These are phyloP conservation scores for Potentilla sterilis DNA, from an alignment of 306 rosid genomes.

Conservation along the genomic window DNA sequence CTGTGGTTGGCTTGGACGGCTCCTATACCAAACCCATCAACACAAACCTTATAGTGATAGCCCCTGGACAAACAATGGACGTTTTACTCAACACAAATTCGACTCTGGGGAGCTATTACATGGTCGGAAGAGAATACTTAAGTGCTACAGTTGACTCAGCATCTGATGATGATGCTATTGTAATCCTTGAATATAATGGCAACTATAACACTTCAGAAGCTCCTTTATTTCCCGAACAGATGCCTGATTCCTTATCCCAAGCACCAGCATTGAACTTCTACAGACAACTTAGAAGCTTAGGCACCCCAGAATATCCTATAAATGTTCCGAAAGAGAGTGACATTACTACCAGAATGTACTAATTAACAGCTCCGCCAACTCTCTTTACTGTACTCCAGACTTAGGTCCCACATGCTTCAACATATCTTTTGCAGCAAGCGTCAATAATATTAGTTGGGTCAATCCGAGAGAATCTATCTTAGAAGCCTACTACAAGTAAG, in stretches of 20 bases:
- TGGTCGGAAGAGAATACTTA: conserved; percentile 20
- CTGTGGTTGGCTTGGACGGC: conserved; percentile 23
- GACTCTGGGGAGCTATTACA: conserved; percentile 8
- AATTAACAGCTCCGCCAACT: neutral
- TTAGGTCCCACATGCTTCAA: neutral
- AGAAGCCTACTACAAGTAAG: conserved; percentile 12
- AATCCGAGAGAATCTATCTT: neutral
- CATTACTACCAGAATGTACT: neutral
- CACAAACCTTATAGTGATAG: conserved; percentile 1
- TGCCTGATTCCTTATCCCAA: neutral
- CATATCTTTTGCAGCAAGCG: neutral
- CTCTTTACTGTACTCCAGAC: neutral
- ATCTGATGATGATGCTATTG: conserved; percentile 18
- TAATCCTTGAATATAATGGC: conserved; percentile 15
- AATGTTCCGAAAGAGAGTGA: conserved; percentile 4
- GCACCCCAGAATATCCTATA: neutral
- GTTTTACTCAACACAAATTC: conserved; percentile 20
- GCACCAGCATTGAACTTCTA: conserved; percentile 1
- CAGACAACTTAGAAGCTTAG: conserved; percentile 9
- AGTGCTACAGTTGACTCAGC: neutral
- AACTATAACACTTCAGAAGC: neutral
- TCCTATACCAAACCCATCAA: conserved; percentile 16
- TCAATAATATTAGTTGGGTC: neutral
- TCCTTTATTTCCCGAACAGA: neutral
- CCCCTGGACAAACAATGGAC: conserved; percentile 34